Evolutionary conservation across 2,329 filamentous ascomycete genomes (phyloP).

Genomic region (Alternaria angustiovoidea): DNA sequence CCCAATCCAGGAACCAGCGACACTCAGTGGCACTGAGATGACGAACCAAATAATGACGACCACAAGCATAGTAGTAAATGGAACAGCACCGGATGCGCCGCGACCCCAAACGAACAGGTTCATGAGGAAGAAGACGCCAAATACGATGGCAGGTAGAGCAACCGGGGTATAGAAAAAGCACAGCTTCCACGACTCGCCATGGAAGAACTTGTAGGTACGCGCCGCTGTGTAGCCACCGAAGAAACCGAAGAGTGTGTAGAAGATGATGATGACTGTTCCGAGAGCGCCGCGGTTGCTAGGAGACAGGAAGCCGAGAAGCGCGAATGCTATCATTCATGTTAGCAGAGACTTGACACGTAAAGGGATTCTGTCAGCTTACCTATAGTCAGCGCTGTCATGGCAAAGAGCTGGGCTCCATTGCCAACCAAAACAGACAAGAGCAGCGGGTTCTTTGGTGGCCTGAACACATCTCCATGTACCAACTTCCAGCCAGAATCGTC

Average conservation of each 20-base stretch:
- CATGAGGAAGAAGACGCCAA: constrained; percentile 87
- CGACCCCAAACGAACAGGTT: constrained; percentile 97
- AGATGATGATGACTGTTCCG: constrained; percentile 88
- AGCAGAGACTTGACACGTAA: background rate
- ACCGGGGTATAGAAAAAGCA: constrained; percentile 90
- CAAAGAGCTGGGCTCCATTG: constrained; percentile 94
- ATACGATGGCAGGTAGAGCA: constrained; percentile 86
- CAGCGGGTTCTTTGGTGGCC: constrained; percentile 81
- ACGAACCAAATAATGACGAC: constrained; percentile 95
- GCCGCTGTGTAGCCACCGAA: constrained; percentile 91
- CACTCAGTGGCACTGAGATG: constrained; percentile 90
- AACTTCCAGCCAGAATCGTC: constrained; percentile 99
- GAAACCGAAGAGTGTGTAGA: constrained; percentile 92
- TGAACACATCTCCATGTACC: constrained; percentile 97
- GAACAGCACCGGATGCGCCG: constrained; percentile 89
- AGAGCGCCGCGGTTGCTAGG: constrained; percentile 95
- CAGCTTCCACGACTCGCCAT: constrained; percentile 91
- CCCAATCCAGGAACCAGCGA: constrained; percentile 90
- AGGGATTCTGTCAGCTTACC: constrained; percentile 47
- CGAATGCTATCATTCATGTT: constrained; percentile 66
- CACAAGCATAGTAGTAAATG: constrained; percentile 95
- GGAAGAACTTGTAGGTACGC: constrained; percentile 92
- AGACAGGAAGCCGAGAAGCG: constrained; percentile 91
- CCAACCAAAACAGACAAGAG: constrained; percentile 87
- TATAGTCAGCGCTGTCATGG: constrained; percentile 96